phyloP scores from a whole-genome alignment of 257 asterid genomes.

The Primulina tabacum region DNA sequence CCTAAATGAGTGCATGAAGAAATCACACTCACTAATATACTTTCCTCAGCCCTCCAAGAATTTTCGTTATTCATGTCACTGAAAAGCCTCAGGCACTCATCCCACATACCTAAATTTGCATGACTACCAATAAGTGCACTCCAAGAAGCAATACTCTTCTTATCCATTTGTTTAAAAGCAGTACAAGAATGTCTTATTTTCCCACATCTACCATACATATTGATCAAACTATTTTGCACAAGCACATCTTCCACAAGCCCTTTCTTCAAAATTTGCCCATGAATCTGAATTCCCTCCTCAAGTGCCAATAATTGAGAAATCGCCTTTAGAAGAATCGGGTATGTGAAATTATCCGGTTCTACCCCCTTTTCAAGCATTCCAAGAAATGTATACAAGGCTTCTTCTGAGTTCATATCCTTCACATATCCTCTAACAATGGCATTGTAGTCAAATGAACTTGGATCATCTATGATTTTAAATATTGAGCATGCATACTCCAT shows the following conservation, averaged over 20 bases:
- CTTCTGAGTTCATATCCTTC: slow-evolving; percentile 42
- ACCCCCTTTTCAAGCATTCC: slow-evolving; percentile 61
- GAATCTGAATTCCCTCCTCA: slow-evolving; percentile 59
- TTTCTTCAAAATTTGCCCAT: slow-evolving; percentile 56
- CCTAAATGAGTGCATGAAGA: slow-evolving; percentile 70
- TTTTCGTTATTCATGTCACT: slow-evolving; percentile 43
- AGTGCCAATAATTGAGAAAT: slow-evolving; percentile 38
- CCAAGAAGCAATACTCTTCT: slow-evolving; percentile 76
- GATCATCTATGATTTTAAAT: slow-evolving; percentile 48
- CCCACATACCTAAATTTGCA: slow-evolving; percentile 58
- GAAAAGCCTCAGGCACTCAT: slow-evolving; percentile 55
- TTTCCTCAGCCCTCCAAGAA: slow-evolving; percentile 68
- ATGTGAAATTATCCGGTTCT: slow-evolving; percentile 62
- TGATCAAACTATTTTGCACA: slow-evolving; percentile 71
- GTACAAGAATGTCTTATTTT: slow-evolving; percentile 30
- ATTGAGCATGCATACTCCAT: slow-evolving; percentile 80
- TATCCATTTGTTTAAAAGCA: slow-evolving; percentile 52
- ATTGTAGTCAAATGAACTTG: slow-evolving; percentile 63
- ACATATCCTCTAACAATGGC: slow-evolving; percentile 60
- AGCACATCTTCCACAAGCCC: slow-evolving; percentile 60
- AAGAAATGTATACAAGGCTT: slow-evolving; percentile 43
- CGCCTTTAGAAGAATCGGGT: slow-evolving; percentile 61
- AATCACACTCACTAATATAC: slow-evolving; percentile 66
- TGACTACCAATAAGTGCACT: slow-evolving; percentile 70
- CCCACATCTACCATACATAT: slow-evolving; percentile 74